These are phyloP conservation scores for Tetracentron sinense DNA, from an alignment of 164 flowering plant species.

Conservation along the genomic window DNA sequence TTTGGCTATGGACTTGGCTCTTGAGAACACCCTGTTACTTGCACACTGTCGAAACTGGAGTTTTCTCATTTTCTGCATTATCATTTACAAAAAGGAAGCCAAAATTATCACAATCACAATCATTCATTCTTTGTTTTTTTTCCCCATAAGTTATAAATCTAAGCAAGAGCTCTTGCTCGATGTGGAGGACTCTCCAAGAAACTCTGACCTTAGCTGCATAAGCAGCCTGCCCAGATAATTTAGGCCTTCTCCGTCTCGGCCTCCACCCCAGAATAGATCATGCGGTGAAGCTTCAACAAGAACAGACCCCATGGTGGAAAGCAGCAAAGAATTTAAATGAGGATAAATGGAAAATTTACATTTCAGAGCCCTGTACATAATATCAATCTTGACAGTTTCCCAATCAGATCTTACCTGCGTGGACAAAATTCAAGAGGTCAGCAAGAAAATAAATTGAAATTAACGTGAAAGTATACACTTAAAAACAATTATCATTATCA, in stretches of 20 bases:
- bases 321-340: conserved; percentile 72
- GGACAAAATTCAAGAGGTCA: neutral
- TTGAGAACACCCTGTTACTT: too few relatives aligned
- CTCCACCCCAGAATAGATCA: conserved; percentile 98
- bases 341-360: conserved; percentile 90
- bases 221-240: conserved; percentile 85
- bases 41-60: too few relatives aligned
- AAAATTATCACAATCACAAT: neutral
- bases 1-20: too few relatives aligned
- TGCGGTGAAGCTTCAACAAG: conserved; percentile 97
- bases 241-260: conserved; percentile 90
- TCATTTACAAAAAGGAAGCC: too few relatives aligned
- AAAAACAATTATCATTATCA: too few relatives aligned
- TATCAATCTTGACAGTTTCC: conserved; percentile 67
- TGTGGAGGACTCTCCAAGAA: conserved; percentile 55
- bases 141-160: conserved; percentile 2
- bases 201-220: conserved; percentile 89
- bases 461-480: too few relatives aligned
- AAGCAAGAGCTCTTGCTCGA: conserved; percentile 19
- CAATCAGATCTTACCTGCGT: conserved; percentile 81
- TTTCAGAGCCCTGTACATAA: conserved; percentile 85
- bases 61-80: too few relatives aligned
- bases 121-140: neutral
- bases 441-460: neutral
- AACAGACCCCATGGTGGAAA: conserved; percentile 81